Base-by-base conservation (phyloP, 2,329 filamentous ascomycete species). In the Exophiala oligosperma region DNA sequence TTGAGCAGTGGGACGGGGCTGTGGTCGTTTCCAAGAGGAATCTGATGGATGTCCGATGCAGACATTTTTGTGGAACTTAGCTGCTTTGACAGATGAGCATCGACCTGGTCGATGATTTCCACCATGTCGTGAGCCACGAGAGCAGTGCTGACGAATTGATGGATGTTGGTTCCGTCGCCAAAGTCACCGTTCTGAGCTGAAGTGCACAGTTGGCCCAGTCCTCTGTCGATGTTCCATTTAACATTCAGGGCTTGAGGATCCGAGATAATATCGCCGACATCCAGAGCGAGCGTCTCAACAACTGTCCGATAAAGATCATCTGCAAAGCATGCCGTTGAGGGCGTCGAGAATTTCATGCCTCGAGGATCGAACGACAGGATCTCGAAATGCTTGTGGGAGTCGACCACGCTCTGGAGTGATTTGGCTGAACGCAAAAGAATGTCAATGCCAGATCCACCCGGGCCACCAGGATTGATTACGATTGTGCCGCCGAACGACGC, bases 381-480 rank as follows among this genome's bases (percentile, higher is more conserved):
- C 66, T 76, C 76, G 65, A 76, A 76, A 60, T 76, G 71, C 56
- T 75, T 74, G 61, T 73, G 73, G 35, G 67, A 62, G 47, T 70
- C 64, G 8, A 76, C 68, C 4, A 71, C 61, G 44, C 66, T 57
- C 49, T 65, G 53, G 12, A 70, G 49, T 41, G 57, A 54, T 38
- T 52, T 56, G 1, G 53, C 52, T 47, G 49, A 60, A 54, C 48
- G 53, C 1, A 49, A 47, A n/a, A 75, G 64, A 28, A 70, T 64
- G 17, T 70, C 68, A 24, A 74, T 59, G 26, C 74, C 73, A 54
- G 73, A 75, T 43, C 69, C 69, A 37, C 73, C 71, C 0, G 74
- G 74, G 37, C 74, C 74, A 38, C 74, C 74, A 2, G 79, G 78
- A 58, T 82, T 82, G 5, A 79, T 69, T 4, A 82, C 51, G 26